A percentile compares a stretch with the other conserved stretches of the same genome.
phyloP scores from a whole-genome alignment of 2,329 filamentous ascomycete species.

The Cylindrodendrum hubeiense region DNA sequence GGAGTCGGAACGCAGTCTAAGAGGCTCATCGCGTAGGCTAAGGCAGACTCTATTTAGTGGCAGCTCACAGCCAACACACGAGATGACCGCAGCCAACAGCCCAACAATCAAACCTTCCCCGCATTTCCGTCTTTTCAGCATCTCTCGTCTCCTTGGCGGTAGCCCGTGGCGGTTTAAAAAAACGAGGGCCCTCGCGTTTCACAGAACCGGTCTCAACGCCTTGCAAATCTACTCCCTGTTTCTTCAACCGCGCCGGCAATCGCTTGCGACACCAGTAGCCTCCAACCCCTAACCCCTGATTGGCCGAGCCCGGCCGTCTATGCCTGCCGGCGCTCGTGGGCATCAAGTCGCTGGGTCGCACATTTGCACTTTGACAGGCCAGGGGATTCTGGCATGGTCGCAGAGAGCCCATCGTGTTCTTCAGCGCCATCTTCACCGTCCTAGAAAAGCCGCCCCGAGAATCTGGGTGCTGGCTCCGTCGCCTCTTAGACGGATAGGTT shows the following conservation, averaged over 20 bases:
- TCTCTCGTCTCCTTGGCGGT: background rate
- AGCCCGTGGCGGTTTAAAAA: background rate
- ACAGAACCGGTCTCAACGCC: background rate
- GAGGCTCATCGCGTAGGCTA: background rate
- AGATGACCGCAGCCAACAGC: background rate
- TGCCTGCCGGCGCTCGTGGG: background rate
- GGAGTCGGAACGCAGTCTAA: background rate
- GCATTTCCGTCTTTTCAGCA: background rate
- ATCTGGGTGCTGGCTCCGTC: no score
- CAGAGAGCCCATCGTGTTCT: no score
- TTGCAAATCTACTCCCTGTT: no score
- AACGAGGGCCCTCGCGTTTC: background rate
- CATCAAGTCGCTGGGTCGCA: background rate
- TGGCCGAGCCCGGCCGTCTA: background rate
- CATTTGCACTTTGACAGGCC: background rate
- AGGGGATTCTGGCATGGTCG: no score
- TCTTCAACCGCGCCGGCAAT: no score
- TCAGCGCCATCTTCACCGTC: no score
- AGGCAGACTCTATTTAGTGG: conserved; percentile 11
- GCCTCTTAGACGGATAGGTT: no score
- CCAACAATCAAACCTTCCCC: conserved; percentile 5
- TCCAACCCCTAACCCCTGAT: background rate
- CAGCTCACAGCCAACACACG: background rate
- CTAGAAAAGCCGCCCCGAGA: no score
- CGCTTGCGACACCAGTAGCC: background rate